A percentile compares a stretch with the other conserved stretches of the same genome.
These are phyloP conservation scores for Termitomyces sp. DNA, from an alignment of 768 basidiomycete species.

Conservation along the genomic window DNA sequence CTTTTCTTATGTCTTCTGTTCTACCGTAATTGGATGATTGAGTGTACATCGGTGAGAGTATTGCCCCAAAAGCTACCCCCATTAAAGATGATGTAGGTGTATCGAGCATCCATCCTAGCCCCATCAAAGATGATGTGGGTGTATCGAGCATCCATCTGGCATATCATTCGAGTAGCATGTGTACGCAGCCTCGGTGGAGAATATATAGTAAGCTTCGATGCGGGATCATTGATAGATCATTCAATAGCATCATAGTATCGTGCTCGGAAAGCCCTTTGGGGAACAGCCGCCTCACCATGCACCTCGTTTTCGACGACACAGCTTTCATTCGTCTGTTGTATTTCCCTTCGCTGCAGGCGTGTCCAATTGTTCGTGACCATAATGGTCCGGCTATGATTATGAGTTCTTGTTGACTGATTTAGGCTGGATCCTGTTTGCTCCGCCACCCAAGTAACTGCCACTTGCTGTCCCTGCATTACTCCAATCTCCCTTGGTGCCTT, in stretches of 20 bases:
- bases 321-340: constrained; percentile 10
- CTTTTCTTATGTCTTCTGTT: neutral
- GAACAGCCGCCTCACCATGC: constrained; percentile 7
- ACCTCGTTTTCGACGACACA: constrained; percentile 17
- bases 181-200: constrained; percentile 12
- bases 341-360: constrained; percentile 1
- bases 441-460: constrained; percentile 1
- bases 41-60: neutral
- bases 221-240: constrained; percentile 16
- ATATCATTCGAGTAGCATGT: constrained; percentile 11
- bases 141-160: neutral
- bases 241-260: constrained; percentile 9
- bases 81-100: constrained; percentile 3
- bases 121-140: constrained; percentile 4
- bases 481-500: constrained; percentile 6
- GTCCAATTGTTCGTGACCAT: constrained; percentile 7
- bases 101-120: neutral
- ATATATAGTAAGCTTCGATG: constrained; percentile 13
- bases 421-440: neutral
- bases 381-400: neutral
- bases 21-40: constrained; percentile 5
- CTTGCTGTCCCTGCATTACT: constrained; percentile 3
- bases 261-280: constrained; percentile 5
- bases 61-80: neutral
- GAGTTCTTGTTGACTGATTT: neutral